Percentiles rank a stretch among this genome's conserved stretches.
These are phyloP conservation scores for Escallonia herrerae DNA, from an alignment of 129 eudicot genomes.

Conservation along the genomic window DNA sequence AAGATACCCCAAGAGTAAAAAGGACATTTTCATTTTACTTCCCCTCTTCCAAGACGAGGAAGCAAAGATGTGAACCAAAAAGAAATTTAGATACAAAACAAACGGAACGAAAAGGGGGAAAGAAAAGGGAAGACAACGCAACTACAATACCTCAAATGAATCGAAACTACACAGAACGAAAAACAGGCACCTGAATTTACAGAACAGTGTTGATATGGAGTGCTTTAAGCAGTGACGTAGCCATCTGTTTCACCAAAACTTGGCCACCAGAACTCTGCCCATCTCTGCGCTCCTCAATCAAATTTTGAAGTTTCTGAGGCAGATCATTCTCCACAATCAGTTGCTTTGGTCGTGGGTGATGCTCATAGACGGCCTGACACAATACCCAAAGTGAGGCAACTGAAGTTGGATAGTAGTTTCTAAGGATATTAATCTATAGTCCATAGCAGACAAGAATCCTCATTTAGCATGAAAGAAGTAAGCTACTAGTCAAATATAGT, in stretches of 20 bases:
- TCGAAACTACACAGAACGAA: slow-evolving; percentile 4
- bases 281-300: slow-evolving; percentile 95
- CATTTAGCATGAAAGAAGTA: too few relatives aligned
- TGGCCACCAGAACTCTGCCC: slow-evolving; percentile 97
- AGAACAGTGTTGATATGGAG: slow-evolving; percentile 90
- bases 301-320: slow-evolving; percentile 82
- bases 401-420: too few relatives aligned
- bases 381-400: not conserved
- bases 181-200: slow-evolving; percentile 25
- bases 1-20: not conserved
- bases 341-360: slow-evolving; percentile 93
- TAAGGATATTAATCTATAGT: too few relatives aligned
- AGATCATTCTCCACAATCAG: slow-evolving; percentile 89
- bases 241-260: slow-evolving; percentile 98
- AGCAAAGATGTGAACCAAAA: not conserved
- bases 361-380: slow-evolving; percentile 95
- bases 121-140: slow-evolving; percentile 9
- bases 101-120: not conserved
- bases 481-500: too few relatives aligned
- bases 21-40: not conserved
- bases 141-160: slow-evolving; percentile 30
- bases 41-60: not conserved
- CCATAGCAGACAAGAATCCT: too few relatives aligned
- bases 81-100: slow-evolving; percentile 9
- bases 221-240: slow-evolving; percentile 95